Base-by-base conservation (phyloP, 495 filamentous ascomycete genomes). In the Hamigera avellanea region DNA sequence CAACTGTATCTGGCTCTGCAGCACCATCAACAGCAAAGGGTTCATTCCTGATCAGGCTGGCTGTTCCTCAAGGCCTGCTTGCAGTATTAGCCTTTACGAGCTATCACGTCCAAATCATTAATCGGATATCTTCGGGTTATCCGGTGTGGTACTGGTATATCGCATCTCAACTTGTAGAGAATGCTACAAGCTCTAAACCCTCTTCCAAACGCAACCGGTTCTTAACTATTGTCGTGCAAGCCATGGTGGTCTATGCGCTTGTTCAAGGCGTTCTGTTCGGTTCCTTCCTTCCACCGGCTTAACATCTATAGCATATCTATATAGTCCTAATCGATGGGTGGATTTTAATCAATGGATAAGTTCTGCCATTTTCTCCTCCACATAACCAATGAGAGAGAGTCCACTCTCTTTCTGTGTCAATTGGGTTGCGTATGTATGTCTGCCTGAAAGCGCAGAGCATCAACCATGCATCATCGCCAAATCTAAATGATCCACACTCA, bases 211-310 rank as follows among this genome's bases (percentile, higher is more conserved):
- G 37, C 40, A 52, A 36, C 31, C 40, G 41, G 3, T 26, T 35
- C 5, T 46, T 54, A 13, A n/a, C 42, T 45, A 35, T 59, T 27
- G 50, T 69, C 19, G 66, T 81, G 16, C 69, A 67, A 42, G 80
- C 71, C 46, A 86, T 91, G 75, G 64, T 87, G 19, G 67, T 82
- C 49, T 95, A 96, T 60, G 84, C 74, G 2, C 45, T 81, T 26
- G 69, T 95, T 27, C 89, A 96, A 49, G 83, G 70, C 5, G 80
- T 70, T 30, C 62, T 96, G 29, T 95, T 83, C 64, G 75, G 84
- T n/a, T 82, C 77, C n/a, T 96, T 96, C 51, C 71, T 96, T 25
- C 89, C 89, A 10, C 89, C 89, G n/a, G 89, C 89, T 26, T 85
- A 46, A 49, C 6, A 23, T 4, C 21, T 23, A 5, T 5, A 9